A percentile compares a stretch with the other conserved stretches of the same genome.
Evolutionary conservation across 257 asterid genomes (phyloP).

Genomic region (Gentiana macrophylla): DNA sequence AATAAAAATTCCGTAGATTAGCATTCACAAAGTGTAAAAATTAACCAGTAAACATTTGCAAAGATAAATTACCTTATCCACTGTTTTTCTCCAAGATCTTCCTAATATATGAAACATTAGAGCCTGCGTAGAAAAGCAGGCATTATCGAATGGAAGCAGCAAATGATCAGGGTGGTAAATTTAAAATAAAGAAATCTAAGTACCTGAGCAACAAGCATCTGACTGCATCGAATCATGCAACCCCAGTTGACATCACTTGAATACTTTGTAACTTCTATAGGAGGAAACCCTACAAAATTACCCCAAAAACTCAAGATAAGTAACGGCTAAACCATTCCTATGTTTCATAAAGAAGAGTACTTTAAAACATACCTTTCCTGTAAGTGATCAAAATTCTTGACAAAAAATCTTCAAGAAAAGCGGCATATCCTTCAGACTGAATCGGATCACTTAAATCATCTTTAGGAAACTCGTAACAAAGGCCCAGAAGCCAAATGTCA

Average conservation of each 20-base stretch:
- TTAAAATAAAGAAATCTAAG: constrained; percentile 11
- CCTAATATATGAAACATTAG: constrained; percentile 68
- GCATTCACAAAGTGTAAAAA: not conserved
- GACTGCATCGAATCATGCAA: constrained; percentile 98
- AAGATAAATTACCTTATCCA: constrained; percentile 43
- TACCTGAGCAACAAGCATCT: constrained; percentile 99
- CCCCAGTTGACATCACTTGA: constrained; percentile 90
- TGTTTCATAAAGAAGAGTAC: not conserved
- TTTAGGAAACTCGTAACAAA: constrained; percentile 60
- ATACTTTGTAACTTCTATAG: constrained; percentile 72
- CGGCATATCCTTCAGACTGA: constrained; percentile 77
- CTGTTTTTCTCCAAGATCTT: constrained; percentile 86
- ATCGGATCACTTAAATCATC: constrained; percentile 55
- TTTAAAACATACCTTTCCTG: constrained; percentile 54
- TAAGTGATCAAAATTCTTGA: constrained; percentile 76
- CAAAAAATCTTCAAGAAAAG: constrained; percentile 88
- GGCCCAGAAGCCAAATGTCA: constrained; percentile 89
- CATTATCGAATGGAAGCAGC: not conserved
- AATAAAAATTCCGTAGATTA: not conserved
- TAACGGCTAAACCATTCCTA: not conserved
- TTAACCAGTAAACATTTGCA: not conserved
- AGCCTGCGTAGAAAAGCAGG: constrained; percentile 37
- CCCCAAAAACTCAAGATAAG: constrained; percentile 5
- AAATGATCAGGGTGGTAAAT: not conserved
- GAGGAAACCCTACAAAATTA: constrained; percentile 51